Conservation (phyloP, 306 rosid genomes). For the Rosa rugosa region DNA sequence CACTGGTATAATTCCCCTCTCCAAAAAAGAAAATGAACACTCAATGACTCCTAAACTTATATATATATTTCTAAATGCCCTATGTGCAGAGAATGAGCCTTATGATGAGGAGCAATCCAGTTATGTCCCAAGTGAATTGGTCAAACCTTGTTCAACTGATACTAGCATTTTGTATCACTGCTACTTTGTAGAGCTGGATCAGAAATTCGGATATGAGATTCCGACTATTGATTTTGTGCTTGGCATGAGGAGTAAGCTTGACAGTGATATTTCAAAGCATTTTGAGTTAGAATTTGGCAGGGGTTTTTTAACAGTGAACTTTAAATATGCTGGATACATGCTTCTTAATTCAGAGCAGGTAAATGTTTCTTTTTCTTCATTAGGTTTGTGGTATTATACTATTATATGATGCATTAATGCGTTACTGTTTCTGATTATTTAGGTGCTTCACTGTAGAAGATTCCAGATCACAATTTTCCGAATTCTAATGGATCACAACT, state of each 20-base stretch:
- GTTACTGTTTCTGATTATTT: constrained; percentile 5
- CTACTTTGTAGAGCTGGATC: constrained; percentile 65
- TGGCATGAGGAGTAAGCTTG: constrained; percentile 51
- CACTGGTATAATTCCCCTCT: not conserved
- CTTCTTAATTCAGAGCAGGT: constrained; percentile 55
- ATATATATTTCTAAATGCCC: constrained; percentile 7
- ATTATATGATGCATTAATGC: constrained; percentile 1
- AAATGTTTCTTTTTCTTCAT: constrained; percentile 16
- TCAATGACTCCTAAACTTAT: not conserved
- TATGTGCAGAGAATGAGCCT: constrained; percentile 48
- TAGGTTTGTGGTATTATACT: constrained; percentile 10
- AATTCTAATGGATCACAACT: constrained; percentile 42
- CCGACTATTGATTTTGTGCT: constrained; percentile 55
- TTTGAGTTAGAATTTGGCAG: constrained; percentile 46
- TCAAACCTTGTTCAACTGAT: constrained; percentile 27
- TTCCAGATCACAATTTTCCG: constrained; percentile 61
- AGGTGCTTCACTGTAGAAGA: constrained; percentile 63
- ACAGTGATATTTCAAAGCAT: constrained; percentile 44
- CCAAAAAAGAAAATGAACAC: not conserved
- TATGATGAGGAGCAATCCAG: constrained; percentile 54
- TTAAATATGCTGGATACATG: constrained; percentile 50
- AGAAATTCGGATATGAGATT: constrained; percentile 46
- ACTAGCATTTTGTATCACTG: constrained; percentile 47
- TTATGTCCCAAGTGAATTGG: constrained; percentile 63
- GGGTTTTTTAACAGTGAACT: constrained; percentile 50